Evolutionary conservation across 371 early-diverging fungal species (phyloP).

Genomic region (Mucor lusitanicus): DNA sequence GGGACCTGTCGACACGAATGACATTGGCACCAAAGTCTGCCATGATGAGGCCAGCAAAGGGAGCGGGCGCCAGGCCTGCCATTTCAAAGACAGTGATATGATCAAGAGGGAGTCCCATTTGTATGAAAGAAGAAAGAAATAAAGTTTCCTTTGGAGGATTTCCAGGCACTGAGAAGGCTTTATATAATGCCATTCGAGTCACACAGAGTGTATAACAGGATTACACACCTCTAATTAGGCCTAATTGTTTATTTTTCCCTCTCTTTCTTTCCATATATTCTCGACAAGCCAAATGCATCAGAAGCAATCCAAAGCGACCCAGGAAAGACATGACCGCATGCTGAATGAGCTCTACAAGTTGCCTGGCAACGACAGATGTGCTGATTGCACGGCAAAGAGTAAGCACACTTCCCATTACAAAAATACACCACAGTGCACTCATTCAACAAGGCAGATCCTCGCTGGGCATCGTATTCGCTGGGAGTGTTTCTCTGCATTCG

Average conservation of each 20-base stretch:
- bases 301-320: conserved; percentile 43
- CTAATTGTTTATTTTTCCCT: not conserved
- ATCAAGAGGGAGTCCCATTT: conserved; percentile 41
- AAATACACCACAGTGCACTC: not conserved
- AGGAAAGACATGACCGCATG: conserved; percentile 57
- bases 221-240: not conserved
- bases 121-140: not conserved
- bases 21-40: conserved; percentile 80
- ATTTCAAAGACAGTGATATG: conserved; percentile 71
- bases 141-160: not conserved
- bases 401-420: conserved; percentile 18
- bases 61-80: conserved; percentile 77
- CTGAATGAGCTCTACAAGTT: conserved; percentile 69
- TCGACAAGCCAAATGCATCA: conserved; percentile 26
- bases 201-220: not conserved
- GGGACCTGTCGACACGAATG: conserved; percentile 67
- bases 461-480: conserved; percentile 94
- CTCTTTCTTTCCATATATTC: not conserved
- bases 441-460: conserved; percentile 70
- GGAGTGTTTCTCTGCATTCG: conserved; percentile 94
- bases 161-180: not conserved
- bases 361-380: conserved; percentile 78
- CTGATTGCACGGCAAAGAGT: conserved; percentile 80
- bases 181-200: not conserved
- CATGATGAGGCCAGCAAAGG: conserved; percentile 72